Conservation (phyloP, 2,329 filamentous ascomycete species). For the Aspergillus fischeri region DNA sequence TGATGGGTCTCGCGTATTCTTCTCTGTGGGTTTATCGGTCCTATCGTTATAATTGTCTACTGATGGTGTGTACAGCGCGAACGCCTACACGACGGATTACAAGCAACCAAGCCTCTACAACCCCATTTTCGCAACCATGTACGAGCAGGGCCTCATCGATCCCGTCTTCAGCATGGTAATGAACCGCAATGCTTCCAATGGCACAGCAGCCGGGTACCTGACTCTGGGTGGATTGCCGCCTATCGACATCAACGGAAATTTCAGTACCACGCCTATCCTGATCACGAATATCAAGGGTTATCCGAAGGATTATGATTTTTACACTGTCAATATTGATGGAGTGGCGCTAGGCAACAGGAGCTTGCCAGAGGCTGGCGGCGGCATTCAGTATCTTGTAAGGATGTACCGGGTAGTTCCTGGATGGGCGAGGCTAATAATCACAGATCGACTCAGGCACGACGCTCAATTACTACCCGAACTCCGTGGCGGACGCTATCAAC, state of each 20-base stretch:
- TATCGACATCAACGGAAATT: constrained; percentile 5
- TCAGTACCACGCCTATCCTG: constrained; percentile 15
- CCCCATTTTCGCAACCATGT: constrained; percentile 51
- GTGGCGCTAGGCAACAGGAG: constrained; percentile 8
- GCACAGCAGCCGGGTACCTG: constrained; percentile 11
- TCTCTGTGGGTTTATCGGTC: constrained; percentile 22
- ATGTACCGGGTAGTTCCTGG: background rate
- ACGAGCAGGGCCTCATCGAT: constrained; percentile 38
- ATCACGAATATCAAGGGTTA: constrained; percentile 14
- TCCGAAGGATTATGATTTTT: constrained; percentile 12
- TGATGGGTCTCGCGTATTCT: constrained; percentile 51
- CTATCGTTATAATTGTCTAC: constrained; percentile 29
- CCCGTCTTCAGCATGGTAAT: constrained; percentile 50
- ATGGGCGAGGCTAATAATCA: background rate
- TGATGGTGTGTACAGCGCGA: constrained; percentile 23
- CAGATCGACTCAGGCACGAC: constrained; percentile 26
- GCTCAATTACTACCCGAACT: constrained; percentile 33
- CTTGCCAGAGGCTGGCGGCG: constrained; percentile 4
- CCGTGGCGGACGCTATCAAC: constrained; percentile 36
- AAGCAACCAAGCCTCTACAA: constrained; percentile 39
- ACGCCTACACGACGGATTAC: constrained; percentile 18
- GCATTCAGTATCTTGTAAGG: constrained; percentile 13
- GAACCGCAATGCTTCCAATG: constrained; percentile 20
- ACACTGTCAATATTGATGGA: constrained; percentile 16
- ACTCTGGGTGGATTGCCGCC: constrained; percentile 18